Evolutionary conservation across 495 filamentous ascomycete species (phyloP).

Genomic region (Xylaria nigripes): DNA sequence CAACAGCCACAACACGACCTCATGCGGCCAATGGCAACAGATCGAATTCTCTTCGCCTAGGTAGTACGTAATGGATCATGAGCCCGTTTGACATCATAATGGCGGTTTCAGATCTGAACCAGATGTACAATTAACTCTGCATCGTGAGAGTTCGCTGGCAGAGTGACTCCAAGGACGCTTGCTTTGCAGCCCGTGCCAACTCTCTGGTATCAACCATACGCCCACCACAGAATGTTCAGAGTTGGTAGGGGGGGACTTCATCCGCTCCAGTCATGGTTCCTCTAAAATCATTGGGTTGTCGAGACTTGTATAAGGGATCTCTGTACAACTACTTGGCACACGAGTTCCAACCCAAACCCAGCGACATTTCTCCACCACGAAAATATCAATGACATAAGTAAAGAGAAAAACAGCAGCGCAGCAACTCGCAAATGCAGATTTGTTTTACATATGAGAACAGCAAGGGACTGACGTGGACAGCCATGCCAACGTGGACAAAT

Average conservation of each 20-base stretch:
- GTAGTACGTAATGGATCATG: neutral
- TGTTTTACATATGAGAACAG: neutral
- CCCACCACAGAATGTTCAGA: neutral
- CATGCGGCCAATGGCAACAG: neutral
- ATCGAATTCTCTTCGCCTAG: neutral
- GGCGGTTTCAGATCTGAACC: slow-evolving; percentile 1
- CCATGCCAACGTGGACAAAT: slow-evolving; percentile 4
- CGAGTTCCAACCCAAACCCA: neutral
- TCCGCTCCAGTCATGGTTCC: neutral
- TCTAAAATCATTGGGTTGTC: neutral
- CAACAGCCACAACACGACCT: neutral
- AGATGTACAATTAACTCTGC: neutral
- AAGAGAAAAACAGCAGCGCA: too few species aligned
- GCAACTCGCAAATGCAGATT: neutral
- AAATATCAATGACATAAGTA: neutral
- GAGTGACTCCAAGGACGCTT: neutral
- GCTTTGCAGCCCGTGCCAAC: neutral
- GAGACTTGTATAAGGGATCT: neutral
- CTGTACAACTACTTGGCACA: neutral
- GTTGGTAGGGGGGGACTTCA: neutral
- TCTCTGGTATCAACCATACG: neutral
- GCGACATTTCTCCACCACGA: neutral
- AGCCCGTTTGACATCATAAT: slow-evolving; percentile 1
- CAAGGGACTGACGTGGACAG: slow-evolving; percentile 7
- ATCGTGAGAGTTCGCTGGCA: neutral